Percentiles rank a stretch among this genome's conserved stretches.
These are phyloP conservation scores for Salix suchowensis DNA, from an alignment of 345 rosid genomes.

Conservation along the genomic window DNA sequence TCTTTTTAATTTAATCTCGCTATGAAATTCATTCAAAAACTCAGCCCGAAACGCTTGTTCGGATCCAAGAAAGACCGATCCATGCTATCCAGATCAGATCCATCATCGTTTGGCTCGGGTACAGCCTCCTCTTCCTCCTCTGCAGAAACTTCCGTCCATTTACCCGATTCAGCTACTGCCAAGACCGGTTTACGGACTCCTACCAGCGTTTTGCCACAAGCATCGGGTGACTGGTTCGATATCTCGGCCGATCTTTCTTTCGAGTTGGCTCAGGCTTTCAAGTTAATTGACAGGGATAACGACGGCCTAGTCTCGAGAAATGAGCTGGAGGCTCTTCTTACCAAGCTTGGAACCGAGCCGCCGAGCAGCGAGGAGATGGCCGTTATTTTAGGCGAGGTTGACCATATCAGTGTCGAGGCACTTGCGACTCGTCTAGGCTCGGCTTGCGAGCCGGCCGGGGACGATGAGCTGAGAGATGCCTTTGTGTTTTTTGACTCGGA, in stretches of 20 bases:
- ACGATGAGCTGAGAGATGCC: constrained; percentile 63
- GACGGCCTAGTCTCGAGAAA: constrained; percentile 49
- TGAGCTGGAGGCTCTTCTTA: constrained; percentile 60
- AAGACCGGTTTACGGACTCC: constrained; percentile 44
- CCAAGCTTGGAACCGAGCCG: constrained; percentile 48
- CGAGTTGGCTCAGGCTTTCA: constrained; percentile 49
- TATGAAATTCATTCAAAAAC: constrained; percentile 43
- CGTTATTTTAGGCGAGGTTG: constrained; percentile 58
- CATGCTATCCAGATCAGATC: constrained; percentile 46
- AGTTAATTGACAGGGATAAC: constrained; percentile 48
- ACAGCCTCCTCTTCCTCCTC: constrained; percentile 33
- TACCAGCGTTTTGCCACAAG: constrained; percentile 54
- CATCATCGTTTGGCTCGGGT: constrained; percentile 53
- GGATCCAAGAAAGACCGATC: constrained; percentile 41
- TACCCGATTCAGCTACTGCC: constrained; percentile 6
- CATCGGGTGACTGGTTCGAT: constrained; percentile 46
- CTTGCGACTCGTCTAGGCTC: constrained; percentile 43
- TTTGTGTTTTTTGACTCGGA: constrained; percentile 75
- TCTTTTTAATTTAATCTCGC: background rate
- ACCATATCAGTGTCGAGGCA: constrained; percentile 50
- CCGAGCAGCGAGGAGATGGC: constrained; percentile 57
- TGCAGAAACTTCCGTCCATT: constrained; percentile 24
- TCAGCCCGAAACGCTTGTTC: constrained; percentile 68
- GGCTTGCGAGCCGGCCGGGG: constrained; percentile 42
- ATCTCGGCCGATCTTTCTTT: constrained; percentile 20